Evolutionary conservation across 495 filamentous ascomycete species (phyloP).

Genomic region (Penicillium soppii): DNA sequence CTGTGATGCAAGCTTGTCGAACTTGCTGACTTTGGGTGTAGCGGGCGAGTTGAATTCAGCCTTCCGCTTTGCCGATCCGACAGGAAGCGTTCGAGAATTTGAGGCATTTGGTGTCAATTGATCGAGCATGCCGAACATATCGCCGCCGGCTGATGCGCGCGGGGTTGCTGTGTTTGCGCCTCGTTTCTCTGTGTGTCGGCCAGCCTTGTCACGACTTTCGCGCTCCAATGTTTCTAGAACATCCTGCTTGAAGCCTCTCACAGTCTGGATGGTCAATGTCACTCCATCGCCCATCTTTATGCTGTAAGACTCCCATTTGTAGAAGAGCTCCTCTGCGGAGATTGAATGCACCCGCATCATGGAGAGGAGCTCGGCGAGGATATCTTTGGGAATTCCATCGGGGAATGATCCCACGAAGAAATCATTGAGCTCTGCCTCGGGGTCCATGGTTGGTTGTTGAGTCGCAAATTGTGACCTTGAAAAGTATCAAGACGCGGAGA

Average conservation of each 20-base stretch:
- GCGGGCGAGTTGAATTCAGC: slow-evolving; percentile 57
- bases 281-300: slow-evolving; percentile 88
- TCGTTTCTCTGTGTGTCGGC: slow-evolving; percentile 62
- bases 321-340: slow-evolving; percentile 78
- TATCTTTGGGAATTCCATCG: slow-evolving; percentile 63
- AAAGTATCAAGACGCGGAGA: slow-evolving; percentile 12
- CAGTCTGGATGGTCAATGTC: slow-evolving; percentile 64
- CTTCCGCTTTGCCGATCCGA: slow-evolving; percentile 63
- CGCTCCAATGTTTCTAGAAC: slow-evolving; percentile 81
- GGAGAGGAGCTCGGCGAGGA: slow-evolving; percentile 74
- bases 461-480: background rate
- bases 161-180: slow-evolving; percentile 59
- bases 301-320: slow-evolving; percentile 97
- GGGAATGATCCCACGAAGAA: slow-evolving; percentile 58
- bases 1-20: slow-evolving; percentile 34
- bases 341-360: slow-evolving; percentile 81
- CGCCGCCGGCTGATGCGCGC: slow-evolving; percentile 51
- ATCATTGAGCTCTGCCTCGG: slow-evolving; percentile 61
- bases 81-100: slow-evolving; percentile 35
- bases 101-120: slow-evolving; percentile 74
- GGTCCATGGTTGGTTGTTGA: slow-evolving; percentile 25
- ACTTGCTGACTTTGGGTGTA: slow-evolving; percentile 50
- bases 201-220: slow-evolving; percentile 59
- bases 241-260: slow-evolving; percentile 78
- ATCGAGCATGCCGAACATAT: slow-evolving; percentile 89